Percentiles rank a stretch among this genome's conserved stretches.
These are phyloP conservation scores for Plasmodium vivax DNA, from an alignment of 169 alveolate species.

Conservation along the genomic window DNA sequence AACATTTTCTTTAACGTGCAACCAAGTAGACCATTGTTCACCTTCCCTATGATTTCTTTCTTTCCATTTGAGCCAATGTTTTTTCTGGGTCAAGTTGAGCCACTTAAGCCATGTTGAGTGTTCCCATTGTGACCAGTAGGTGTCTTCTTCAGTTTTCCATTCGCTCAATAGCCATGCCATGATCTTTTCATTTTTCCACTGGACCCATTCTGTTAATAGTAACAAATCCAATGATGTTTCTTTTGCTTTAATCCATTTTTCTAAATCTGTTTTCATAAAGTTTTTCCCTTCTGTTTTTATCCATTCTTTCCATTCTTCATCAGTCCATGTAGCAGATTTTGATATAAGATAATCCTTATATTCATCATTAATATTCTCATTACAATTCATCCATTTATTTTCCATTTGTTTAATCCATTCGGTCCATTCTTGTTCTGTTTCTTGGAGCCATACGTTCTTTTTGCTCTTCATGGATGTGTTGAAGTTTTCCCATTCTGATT, in stretches of 20 bases:
- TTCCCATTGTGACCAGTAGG: conserved; percentile 20
- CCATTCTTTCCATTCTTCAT: conserved; percentile 2
- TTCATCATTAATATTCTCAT: conserved; percentile 2
- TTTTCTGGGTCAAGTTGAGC: neutral
- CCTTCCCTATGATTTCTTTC: conserved; percentile 8
- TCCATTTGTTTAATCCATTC: neutral
- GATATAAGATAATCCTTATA: neutral
- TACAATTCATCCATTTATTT: conserved; percentile 24
- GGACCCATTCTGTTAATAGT: conserved; percentile 1
- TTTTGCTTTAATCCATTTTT: conserved; percentile 28
- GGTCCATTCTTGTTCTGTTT: conserved; percentile 4
- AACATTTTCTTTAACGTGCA: conserved; percentile 3
- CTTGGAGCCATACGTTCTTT: conserved; percentile 4
- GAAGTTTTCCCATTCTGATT: conserved; percentile 12
- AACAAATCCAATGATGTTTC: neutral
- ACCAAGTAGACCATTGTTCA: conserved; percentile 15
- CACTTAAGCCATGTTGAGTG: conserved; percentile 12
- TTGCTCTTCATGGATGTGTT: neutral
- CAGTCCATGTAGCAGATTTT: conserved; percentile 9
- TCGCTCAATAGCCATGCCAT: conserved; percentile 17
- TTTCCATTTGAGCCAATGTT: conserved; percentile 22
- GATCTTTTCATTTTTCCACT: conserved; percentile 6
- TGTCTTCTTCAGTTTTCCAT: conserved; percentile 15
- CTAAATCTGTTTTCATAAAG: conserved; percentile 1
- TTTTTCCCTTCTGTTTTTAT: neutral